Evolutionary conservation across 306 rosid species (phyloP), one percentile per base, ranked within the genome.

Genomic region (Castanospermum australe): DNA sequence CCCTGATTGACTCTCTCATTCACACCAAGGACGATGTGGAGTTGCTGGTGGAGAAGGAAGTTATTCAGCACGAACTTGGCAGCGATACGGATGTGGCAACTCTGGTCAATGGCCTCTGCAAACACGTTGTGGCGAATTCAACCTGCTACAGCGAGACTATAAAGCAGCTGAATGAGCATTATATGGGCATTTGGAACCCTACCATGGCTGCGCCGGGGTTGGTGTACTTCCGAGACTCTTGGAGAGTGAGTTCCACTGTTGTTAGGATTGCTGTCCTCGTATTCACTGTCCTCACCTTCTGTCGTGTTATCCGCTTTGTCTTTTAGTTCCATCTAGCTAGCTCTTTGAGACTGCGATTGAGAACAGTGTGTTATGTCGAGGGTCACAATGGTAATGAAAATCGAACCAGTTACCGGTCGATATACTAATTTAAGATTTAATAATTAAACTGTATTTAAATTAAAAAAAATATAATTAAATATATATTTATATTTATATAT

Each of bases 11-110:
- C 18, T 67, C 86, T 6, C 88, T 88, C 0, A 88, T 88, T 4
- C 76, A 89, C 82, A 88, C 84, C 0, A 41, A 38, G n/a, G 73
- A 54, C 3, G 97, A 91, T 69, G 87, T 86, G 20, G 88, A 88
- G 36, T 13, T 84, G 12, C 75, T 91, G 54, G 86, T 89, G 5
- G 89, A 87, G 22, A 84, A 18, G 35, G 76, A 74, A 30, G 87
- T 89, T 12, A 65, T 86, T 14, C 69, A 54, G 13, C 85, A 91
- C 67, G 79, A 70, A 25, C 25, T 89, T 0, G 96, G 96, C 1
- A 86, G 92, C 75, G 56, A 84, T 25, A 72, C 81, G 52, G 89
- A 84, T 33, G 89, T 80, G 2, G 92, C 90, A 0, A 38, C 56
- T 1, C 79, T 89, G 10, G 71, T 91, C 0, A 89, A 84, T 41